Conservation (phyloP, 352 stramenopile genomes). For the Phytopythium montanum region DNA sequence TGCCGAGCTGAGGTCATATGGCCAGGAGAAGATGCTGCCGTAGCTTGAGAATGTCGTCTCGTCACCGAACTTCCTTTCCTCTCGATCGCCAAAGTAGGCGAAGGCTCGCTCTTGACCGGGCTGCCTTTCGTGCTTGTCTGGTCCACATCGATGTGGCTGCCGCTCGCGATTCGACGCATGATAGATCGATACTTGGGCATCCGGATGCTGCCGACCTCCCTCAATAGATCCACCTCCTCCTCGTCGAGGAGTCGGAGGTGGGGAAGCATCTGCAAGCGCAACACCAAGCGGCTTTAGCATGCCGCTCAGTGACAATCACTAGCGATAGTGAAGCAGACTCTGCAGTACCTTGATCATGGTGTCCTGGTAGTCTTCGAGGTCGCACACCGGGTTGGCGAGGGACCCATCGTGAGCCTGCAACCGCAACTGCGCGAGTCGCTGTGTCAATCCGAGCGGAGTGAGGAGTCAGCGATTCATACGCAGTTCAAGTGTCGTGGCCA, state of each 20-base stretch:
- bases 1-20: not conserved
- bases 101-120: slow-evolving; percentile 5
- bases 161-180: slow-evolving; percentile 29
- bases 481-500: not conserved
- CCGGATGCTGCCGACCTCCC: slow-evolving; percentile 45
- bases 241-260: slow-evolving; percentile 45
- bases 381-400: slow-evolving; percentile 63
- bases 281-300: not conserved
- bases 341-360: slow-evolving; percentile 30
- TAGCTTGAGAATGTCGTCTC: not conserved
- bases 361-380: slow-evolving; percentile 55
- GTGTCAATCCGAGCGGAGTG: not conserved
- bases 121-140: slow-evolving; percentile 2
- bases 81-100: not conserved
- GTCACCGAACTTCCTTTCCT: not conserved
- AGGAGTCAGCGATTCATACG: not conserved
- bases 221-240: slow-evolving; percentile 60
- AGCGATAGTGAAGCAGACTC: not conserved
- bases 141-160: not conserved
- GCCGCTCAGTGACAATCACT: not conserved
- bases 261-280: not conserved
- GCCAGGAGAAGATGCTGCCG: not conserved
- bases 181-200: slow-evolving; percentile 72
- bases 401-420: slow-evolving; percentile 53
- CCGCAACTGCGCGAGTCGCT: slow-evolving; percentile 55